Evolutionary conservation across 2,329 filamentous ascomycete species (phyloP), one percentile per base, ranked within the genome.

Genomic region (Colletotrichum shisoi): DNA sequence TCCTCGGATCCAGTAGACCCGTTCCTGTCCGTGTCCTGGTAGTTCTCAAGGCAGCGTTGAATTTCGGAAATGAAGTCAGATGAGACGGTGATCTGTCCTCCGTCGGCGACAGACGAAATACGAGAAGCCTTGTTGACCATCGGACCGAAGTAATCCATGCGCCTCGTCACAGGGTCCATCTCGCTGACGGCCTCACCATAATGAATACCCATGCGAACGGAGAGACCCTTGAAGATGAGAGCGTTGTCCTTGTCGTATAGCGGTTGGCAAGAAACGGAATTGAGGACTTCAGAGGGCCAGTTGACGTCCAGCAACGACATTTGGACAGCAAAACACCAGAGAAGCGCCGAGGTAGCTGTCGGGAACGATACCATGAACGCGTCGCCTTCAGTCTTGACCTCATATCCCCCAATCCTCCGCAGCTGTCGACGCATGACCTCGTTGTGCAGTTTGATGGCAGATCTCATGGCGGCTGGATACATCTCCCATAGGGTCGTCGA

Each of bases 331-430:
- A 99, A 99, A 73, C 91, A 96, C 95, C 95, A 99, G 8, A 99
- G 84, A 56, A 99, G 81, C 5, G 95, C 95, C 9, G 94, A 95
- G 1, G 95, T 98, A 2, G 95, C 93, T 0, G 95, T 98, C 1
- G 94, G 92, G 79, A 99, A 99, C 11, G 94, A 96, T 39, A 99
- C 95, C 94, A 99, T 98, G 75, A 99, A 99, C 9, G 95, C 95
- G 79, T 99, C 95, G 72, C 95, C 95, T 92, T 99, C 95, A 19
- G 95, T 99, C 84, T 99, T 99, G 78, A 99, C 95, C 80, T 99
- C 95, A 75, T 97, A 99, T 1, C 95, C 95, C 74, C 95, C 95
- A 72, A 97, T 96, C 70, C 94, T 90, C 57, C 95, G 89, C 72
- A 99, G 82, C 76, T 98, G 94, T 63, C 95, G 87, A 71, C 95